Conservation (phyloP, 2,329 filamentous ascomycete genomes). For the Colletotrichum orbiculare region DNA sequence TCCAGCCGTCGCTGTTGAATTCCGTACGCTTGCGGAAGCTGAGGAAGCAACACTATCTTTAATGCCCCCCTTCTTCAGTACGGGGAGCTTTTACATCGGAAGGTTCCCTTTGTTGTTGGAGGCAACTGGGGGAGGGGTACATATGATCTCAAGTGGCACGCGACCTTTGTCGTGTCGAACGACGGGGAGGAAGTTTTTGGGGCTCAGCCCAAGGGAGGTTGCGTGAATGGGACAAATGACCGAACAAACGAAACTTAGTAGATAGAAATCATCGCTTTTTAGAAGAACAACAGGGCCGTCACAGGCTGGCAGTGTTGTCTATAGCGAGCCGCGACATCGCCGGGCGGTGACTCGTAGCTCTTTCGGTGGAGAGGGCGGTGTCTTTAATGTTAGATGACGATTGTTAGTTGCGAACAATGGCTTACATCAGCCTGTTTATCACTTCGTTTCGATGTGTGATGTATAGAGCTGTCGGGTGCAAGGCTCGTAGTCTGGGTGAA, state of each 20-base stretch:
- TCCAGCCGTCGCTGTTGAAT: constrained; percentile 26
- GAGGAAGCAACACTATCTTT: constrained; percentile 32
- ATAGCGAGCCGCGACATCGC: no score
- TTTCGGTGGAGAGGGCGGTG: no score
- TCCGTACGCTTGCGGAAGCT: constrained; percentile 31
- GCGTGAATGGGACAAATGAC: constrained; percentile 4
- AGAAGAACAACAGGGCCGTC: constrained; percentile 7
- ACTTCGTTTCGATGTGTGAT: no score
- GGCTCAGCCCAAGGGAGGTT: not conserved
- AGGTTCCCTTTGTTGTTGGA: no score
- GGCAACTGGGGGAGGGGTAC: not conserved
- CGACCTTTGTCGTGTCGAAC: not conserved
- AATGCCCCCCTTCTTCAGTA: not conserved
- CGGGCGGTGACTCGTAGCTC: no score
- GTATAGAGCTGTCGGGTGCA: no score
- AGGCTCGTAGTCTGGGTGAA: no score
- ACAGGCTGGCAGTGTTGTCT: no score
- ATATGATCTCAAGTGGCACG: not conserved
- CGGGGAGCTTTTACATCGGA: no score
- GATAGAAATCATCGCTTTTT: constrained; percentile 16
- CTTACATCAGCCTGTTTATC: no score
- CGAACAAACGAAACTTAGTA: not conserved
- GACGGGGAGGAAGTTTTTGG: not conserved
- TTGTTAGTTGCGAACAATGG: no score
- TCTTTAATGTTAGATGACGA: no score